Evolutionary conservation across 2,329 filamentous ascomycete genomes (phyloP), one percentile per base, ranked within the genome.

Genomic region (Stagonosporopsis cucurbitacearum): DNA sequence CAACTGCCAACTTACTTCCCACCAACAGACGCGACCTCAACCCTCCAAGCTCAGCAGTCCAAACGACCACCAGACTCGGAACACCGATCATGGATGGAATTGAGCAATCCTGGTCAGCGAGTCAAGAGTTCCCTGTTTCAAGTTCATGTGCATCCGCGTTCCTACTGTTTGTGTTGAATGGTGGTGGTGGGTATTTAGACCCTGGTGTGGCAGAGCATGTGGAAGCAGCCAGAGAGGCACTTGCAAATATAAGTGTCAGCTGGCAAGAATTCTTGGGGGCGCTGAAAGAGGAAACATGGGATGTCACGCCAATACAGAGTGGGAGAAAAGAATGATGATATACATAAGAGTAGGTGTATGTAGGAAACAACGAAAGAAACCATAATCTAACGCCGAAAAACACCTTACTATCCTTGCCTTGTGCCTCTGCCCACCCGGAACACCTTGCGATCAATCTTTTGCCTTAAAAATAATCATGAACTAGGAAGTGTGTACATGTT

Each of bases 401-500:
- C 45, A 39, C 51, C 51, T 17, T 37, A 44, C 20, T 49, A 20
- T 49, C 33, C 32, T 12, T 20, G 19, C 36, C 26, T 17, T 11
- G 32, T 17, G 19, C 25, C 36, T 4, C 2, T 32, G 25, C 25
- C 19, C 44, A 22, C 22, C 25, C 37, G 4, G n/a, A 49, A 49
- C 51, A 45, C 51, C 51, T 49, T 54, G 40, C 40, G 12, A 30
- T 40, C 25, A 42, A 23, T 44, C 22, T 54, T 43, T 44, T 49
- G 33, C 51, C 26, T 17, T 32, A 12, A 6, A 26, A 30, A 49
- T n/a, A 39, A 23, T 2, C 8, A 13, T 12, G 17, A 26, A 19
- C n/a, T 32, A 40, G 7, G 20, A n/a, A 39, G 22, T 19, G n/a
- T 8, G 33, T 60, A 66, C 63, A 17, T 19, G 20, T 8, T 33